Evolutionary conservation across 345 rosid genomes (phyloP).

Genomic region (Cardamine occulta): DNA sequence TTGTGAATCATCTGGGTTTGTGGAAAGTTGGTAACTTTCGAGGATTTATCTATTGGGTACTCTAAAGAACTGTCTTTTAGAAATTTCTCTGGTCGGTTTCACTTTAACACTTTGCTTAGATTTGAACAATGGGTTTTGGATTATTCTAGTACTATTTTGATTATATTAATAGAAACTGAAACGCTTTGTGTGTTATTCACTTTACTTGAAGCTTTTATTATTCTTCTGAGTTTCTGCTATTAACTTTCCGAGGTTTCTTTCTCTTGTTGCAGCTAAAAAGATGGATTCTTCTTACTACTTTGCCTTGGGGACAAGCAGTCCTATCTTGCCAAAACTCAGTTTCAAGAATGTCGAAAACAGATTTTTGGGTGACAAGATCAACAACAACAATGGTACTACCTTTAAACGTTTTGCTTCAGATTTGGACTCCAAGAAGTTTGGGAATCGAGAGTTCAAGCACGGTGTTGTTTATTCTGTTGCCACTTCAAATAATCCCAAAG

Average conservation of each 20-base stretch:
- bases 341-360: constrained; percentile 46
- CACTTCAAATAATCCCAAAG: constrained; percentile 65
- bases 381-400: constrained; percentile 45
- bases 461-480: constrained; percentile 60
- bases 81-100: constrained; percentile 41
- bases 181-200: constrained; percentile 52
- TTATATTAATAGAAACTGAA: constrained; percentile 10
- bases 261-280: constrained; percentile 35
- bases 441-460: constrained; percentile 51
- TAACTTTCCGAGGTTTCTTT: constrained; percentile 39
- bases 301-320: constrained; percentile 48
- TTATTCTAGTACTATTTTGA: constrained; percentile 32
- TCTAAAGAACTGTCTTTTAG: constrained; percentile 11
- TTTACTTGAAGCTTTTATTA: constrained; percentile 55
- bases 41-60: constrained; percentile 26
- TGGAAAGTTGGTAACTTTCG: constrained; percentile 40
- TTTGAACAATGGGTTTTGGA: constrained; percentile 30
- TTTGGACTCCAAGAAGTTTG: constrained; percentile 51
- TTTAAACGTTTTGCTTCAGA: constrained; percentile 44
- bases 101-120: constrained; percentile 49
- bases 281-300: constrained; percentile 74
- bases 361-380: constrained; percentile 64
- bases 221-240: constrained; percentile 36
- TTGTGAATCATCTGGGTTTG: constrained; percentile 33
- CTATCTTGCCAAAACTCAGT: constrained; percentile 46